Percentiles rank a stretch among this genome's conserved stretches.
These are phyloP conservation scores for Tulasnella calospora DNA, from an alignment of 768 basidiomycete species.

Conservation along the genomic window DNA sequence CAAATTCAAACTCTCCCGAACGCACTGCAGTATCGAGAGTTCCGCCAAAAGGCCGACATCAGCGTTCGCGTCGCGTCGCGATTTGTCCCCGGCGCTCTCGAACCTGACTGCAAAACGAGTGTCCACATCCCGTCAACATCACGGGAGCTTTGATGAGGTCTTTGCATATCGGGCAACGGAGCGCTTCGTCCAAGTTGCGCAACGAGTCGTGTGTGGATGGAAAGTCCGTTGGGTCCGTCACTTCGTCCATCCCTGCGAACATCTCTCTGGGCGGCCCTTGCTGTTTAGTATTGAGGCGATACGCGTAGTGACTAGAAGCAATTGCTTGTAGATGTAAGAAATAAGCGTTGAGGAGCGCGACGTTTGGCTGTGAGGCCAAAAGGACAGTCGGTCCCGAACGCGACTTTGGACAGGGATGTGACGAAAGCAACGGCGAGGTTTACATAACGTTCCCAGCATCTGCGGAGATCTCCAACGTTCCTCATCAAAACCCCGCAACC, in stretches of 20 bases:
- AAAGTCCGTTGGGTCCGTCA: conserved; percentile 69
- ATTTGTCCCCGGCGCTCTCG: not conserved
- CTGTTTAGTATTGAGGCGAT: not conserved
- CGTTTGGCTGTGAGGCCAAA: not conserved
- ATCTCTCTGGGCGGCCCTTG: not conserved
- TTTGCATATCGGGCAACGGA: conserved; percentile 72
- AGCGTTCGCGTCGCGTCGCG: no score
- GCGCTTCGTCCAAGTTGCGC: conserved; percentile 54
- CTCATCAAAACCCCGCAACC: not conserved
- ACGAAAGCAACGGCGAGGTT: not conserved
- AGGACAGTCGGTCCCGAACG: not conserved
- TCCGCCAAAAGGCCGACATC: not conserved
- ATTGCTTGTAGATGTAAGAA: no score
- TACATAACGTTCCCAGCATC: not conserved
- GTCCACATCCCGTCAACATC: conserved; percentile 61
- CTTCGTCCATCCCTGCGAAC: conserved; percentile 26
- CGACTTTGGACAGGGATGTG: not conserved
- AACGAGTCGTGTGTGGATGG: conserved; percentile 51
- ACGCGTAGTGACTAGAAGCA: not conserved
- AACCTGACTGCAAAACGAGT: conserved; percentile 72
- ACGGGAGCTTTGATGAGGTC: conserved; percentile 72
- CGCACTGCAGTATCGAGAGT: conserved; percentile 51
- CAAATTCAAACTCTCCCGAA: conserved; percentile 52
- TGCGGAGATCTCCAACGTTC: not conserved
- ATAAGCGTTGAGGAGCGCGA: not conserved